phyloP scores from a whole-genome alignment of 2,329 filamentous ascomycete species.

The Fusarium floridanum region DNA sequence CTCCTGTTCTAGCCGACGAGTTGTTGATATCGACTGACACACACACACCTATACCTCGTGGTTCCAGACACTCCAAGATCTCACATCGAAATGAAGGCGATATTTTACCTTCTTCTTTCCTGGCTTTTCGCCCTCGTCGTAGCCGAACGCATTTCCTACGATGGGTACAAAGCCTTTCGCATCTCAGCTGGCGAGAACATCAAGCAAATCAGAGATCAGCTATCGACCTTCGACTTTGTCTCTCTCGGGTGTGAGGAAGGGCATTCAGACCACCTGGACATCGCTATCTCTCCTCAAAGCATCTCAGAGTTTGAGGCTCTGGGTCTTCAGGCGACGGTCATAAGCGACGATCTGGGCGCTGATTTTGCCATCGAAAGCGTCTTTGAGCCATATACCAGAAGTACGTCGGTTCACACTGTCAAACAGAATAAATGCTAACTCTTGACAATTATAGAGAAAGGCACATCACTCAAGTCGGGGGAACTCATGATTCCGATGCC shows the following conservation, averaged over 20 bases:
- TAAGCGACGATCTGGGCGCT: constrained; percentile 42
- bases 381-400: constrained; percentile 26
- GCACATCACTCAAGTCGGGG: background rate
- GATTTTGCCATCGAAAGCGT: constrained; percentile 39
- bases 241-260: constrained; percentile 36
- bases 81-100: too few species aligned
- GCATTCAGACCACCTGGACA: constrained; percentile 37
- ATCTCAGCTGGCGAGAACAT: constrained; percentile 36
- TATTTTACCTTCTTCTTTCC: background rate
- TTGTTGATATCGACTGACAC: background rate
- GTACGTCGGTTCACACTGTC: background rate
- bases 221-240: constrained; percentile 37
- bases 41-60: background rate
- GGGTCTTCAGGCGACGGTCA: constrained; percentile 34
- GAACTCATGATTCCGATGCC: constrained; percentile 10
- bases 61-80: background rate
- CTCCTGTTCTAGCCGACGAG: background rate
- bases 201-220: constrained; percentile 34
- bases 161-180: constrained; percentile 41
- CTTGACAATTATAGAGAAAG: background rate
- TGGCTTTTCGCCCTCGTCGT: background rate
- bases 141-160: constrained; percentile 34
- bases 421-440: background rate
- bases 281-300: constrained; percentile 43
- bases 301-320: constrained; percentile 39